Evolutionary conservation across 495 filamentous ascomycete species (phyloP).

Genomic region (Aspergillus conjunctus): DNA sequence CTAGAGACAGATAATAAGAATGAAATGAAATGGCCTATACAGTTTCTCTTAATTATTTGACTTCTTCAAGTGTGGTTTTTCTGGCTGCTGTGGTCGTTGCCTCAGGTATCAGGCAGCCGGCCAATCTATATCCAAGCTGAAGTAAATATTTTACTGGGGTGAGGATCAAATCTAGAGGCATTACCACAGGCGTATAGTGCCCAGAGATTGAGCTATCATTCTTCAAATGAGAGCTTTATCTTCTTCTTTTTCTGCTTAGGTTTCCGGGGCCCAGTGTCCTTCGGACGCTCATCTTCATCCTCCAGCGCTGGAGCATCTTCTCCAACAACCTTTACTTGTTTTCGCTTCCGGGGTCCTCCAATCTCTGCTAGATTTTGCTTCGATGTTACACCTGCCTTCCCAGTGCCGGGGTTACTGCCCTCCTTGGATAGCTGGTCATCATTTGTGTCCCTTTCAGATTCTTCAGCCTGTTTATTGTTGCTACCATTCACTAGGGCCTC

Average conservation of each 20-base stretch:
- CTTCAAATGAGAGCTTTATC: conserved; percentile 50
- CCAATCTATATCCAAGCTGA: too few species aligned
- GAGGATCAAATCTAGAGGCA: neutral
- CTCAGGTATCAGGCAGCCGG: too few species aligned
- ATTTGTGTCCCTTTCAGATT: conserved; percentile 18
- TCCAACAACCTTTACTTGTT: conserved; percentile 46
- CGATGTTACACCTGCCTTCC: conserved; percentile 23
- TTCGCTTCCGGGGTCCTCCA: conserved; percentile 47
- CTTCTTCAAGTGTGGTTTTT: too few species aligned
- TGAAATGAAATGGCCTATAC: neutral
- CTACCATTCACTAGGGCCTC: conserved; percentile 38
- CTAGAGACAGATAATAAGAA: too few species aligned
- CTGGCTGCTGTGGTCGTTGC: too few species aligned
- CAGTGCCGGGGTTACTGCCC: conserved; percentile 20
- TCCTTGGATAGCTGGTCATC: conserved; percentile 17
- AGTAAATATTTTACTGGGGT: neutral
- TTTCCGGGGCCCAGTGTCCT: conserved; percentile 34
- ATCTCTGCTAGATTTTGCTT: conserved; percentile 48
- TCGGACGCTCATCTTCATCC: conserved; percentile 27
- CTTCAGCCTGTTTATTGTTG: conserved; percentile 24
- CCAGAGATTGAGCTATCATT: conserved; percentile 18
- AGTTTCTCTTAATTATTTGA: neutral
- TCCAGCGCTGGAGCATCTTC: conserved; percentile 35
- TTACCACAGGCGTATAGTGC: neutral
- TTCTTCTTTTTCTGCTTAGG: conserved; percentile 50